These are phyloP conservation scores for Penicillium paradoxum DNA, from an alignment of 495 filamentous ascomycete species.

Conservation along the genomic window DNA sequence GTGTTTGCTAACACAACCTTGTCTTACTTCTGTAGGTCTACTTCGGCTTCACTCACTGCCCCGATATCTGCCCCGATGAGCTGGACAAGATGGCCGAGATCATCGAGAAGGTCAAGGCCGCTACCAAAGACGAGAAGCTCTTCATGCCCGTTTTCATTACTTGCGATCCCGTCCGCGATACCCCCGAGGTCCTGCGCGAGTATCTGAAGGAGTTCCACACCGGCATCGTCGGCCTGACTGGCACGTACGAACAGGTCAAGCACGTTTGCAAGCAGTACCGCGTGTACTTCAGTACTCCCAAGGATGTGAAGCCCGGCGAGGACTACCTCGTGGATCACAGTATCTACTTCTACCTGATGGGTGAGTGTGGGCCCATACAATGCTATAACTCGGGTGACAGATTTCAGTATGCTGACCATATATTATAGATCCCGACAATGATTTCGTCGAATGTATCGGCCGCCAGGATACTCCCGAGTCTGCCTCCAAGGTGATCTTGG, in stretches of 20 bases:
- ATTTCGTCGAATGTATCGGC: slow-evolving; percentile 96
- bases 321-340: slow-evolving; percentile 98
- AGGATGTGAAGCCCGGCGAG: slow-evolving; percentile 79
- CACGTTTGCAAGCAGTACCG: slow-evolving; percentile 88
- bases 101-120: slow-evolving; percentile 70
- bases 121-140: slow-evolving; percentile 42
- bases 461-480: slow-evolving; percentile 86
- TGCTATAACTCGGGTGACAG: neutral
- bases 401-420: slow-evolving; percentile 7
- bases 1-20: neutral
- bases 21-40: slow-evolving; percentile 57
- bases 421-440: slow-evolving; percentile 78
- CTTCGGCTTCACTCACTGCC: slow-evolving; percentile 97
- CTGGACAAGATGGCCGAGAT: slow-evolving; percentile 97
- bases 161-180: slow-evolving; percentile 90
- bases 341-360: slow-evolving; percentile 99
- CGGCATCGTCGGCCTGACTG: slow-evolving; percentile 83
- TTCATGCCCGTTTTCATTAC: slow-evolving; percentile 84
- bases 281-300: slow-evolving; percentile 94
- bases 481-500: slow-evolving; percentile 75
- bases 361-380: slow-evolving; percentile 35
- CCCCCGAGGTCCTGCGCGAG: slow-evolving; percentile 71
- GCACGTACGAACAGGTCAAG: slow-evolving; percentile 88
- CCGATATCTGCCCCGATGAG: slow-evolving; percentile 98
- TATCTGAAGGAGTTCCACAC: slow-evolving; percentile 92